phyloP scores from a whole-genome alignment of 2,329 filamentous ascomycete genomes.

The Neopestalotiopsis rosae region DNA sequence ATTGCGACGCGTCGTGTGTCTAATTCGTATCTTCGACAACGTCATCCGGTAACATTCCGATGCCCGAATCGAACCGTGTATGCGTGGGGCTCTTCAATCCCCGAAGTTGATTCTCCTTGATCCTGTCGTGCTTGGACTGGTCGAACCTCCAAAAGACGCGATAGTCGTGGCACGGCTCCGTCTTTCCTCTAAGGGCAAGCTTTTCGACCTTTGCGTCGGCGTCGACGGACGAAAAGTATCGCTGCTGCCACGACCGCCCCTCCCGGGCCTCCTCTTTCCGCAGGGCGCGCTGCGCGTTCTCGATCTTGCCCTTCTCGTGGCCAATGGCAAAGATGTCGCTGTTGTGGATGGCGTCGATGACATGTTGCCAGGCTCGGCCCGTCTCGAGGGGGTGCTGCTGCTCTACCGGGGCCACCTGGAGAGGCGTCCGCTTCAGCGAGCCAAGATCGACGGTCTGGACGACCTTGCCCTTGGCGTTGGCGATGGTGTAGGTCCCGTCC shows the following conservation, averaged over 20 bases:
- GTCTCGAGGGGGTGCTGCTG: constrained; percentile 88
- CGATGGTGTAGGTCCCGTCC: constrained; percentile 83
- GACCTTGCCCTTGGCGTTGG: constrained; percentile 62
- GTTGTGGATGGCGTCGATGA: constrained; percentile 78
- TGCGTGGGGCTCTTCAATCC: constrained; percentile 31
- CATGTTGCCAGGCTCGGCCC: constrained; percentile 84
- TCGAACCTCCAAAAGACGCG: constrained; percentile 33
- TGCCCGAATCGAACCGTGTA: constrained; percentile 31
- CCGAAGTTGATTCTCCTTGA: constrained; percentile 20
- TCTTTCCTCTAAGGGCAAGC: constrained; percentile 19
- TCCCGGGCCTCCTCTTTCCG: constrained; percentile 28
- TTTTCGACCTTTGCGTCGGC: constrained; percentile 26
- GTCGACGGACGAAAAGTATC: constrained; percentile 28
- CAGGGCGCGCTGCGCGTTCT: constrained; percentile 74
- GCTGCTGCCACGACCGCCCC: constrained; percentile 28
- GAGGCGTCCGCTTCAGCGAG: constrained; percentile 64
- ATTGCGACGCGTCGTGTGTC: neutral
- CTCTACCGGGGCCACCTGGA: constrained; percentile 74
- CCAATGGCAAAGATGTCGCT: constrained; percentile 86
- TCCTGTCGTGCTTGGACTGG: constrained; percentile 28
- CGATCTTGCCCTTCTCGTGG: constrained; percentile 84
- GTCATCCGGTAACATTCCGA: constrained; percentile 23
- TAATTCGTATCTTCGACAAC: neutral
- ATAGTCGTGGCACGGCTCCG: constrained; percentile 16
- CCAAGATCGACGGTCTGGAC: constrained; percentile 68